A percentile compares a stretch with the other conserved stretches of the same genome.
These are phyloP conservation scores for Eucalyptus curtisii DNA, from an alignment of 345 rosid genomes.

Conservation along the genomic window DNA sequence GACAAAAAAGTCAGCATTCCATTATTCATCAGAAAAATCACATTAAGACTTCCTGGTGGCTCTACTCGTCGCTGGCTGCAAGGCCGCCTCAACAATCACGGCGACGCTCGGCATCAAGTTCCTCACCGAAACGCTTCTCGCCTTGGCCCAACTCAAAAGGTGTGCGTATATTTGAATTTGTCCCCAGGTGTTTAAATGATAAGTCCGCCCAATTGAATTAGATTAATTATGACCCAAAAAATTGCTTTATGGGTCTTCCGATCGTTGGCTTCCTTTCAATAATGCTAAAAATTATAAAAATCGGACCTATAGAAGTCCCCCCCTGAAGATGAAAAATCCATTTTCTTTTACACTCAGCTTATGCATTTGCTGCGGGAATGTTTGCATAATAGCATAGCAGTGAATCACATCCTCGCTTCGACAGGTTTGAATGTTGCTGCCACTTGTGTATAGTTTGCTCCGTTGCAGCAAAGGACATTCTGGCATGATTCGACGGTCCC, in stretches of 20 bases:
- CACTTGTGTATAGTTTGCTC: neutral
- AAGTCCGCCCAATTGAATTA: neutral
- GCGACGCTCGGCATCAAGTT: constrained; percentile 83
- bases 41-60: constrained; percentile 57
- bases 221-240: too few relatives aligned
- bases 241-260: neutral
- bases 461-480: neutral
- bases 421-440: neutral
- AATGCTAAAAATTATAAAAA: too few relatives aligned
- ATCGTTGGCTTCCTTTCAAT: neutral
- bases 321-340: neutral
- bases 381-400: neutral
- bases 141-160: constrained; percentile 1
- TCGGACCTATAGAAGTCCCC: neutral
- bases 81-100: constrained; percentile 72
- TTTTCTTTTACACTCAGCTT: neutral
- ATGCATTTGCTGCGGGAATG: neutral
- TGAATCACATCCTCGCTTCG: neutral
- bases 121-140: constrained; percentile 70
- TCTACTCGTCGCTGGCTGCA: constrained; percentile 76
- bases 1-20: too few relatives aligned
- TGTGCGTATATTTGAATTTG: too few relatives aligned
- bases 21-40: too few relatives aligned
- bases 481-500: neutral
- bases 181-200: neutral